Evolutionary conservation across 331 rosid species (phyloP).

Genomic region (Rosa hybrid): DNA sequence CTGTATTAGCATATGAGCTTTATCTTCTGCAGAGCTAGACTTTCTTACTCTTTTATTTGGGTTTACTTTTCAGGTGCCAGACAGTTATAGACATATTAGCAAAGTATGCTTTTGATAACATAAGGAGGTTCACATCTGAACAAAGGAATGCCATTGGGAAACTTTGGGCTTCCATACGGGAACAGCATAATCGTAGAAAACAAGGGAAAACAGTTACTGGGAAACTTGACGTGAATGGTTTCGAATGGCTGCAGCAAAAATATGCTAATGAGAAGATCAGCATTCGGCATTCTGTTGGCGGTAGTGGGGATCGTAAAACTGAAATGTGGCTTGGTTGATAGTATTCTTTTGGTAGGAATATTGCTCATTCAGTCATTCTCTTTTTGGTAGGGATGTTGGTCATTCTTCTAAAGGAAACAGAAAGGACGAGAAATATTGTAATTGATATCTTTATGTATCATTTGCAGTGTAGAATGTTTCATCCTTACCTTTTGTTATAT

Average conservation of each 20-base stretch:
- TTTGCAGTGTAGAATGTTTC: not conserved
- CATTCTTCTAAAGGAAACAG: not conserved
- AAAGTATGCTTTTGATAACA: conserved; percentile 52
- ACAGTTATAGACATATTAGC: conserved; percentile 61
- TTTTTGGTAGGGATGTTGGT: not conserved
- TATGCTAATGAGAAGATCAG: conserved; percentile 89
- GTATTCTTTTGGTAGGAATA: not conserved
- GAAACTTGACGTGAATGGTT: conserved; percentile 84
- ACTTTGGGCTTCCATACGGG: conserved; percentile 87
- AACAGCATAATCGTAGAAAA: conserved; percentile 72
- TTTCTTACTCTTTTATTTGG: not conserved
- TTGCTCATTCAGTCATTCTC: not conserved
- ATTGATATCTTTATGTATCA: not conserved
- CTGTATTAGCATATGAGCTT: not conserved
- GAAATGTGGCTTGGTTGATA: conserved; percentile 93
- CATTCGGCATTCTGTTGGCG: conserved; percentile 85
- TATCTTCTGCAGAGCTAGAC: not conserved
- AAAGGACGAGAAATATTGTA: not conserved
- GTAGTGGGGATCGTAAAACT: conserved; percentile 80
- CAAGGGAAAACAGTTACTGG: conserved; percentile 88
- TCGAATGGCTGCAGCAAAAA: conserved; percentile 88
- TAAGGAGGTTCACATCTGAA: conserved; percentile 67
- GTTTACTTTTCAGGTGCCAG: conserved; percentile 50
- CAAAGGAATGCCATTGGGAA: conserved; percentile 80
- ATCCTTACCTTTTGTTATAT: not conserved